These are phyloP conservation scores for Chrysosporium keratinophilum DNA, from an alignment of 2,329 filamentous ascomycete species.

Conservation along the genomic window DNA sequence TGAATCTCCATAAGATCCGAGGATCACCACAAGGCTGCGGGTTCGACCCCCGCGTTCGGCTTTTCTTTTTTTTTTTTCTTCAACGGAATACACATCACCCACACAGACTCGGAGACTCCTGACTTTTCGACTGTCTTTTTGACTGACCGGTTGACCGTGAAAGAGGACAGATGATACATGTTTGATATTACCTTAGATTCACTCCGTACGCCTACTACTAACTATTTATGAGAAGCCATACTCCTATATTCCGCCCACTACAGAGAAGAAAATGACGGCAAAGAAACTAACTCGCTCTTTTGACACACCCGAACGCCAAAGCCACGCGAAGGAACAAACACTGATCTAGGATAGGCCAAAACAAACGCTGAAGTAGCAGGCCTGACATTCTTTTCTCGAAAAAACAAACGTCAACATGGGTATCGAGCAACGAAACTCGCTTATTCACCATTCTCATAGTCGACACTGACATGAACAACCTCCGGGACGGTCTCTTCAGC, in stretches of 20 bases:
- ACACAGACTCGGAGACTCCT: too few relatives aligned
- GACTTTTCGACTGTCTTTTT: too few relatives aligned
- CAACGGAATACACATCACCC: too few relatives aligned
- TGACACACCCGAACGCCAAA: neutral
- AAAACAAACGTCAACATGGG: neutral
- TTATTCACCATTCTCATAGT: conserved; percentile 1
- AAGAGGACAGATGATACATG: too few relatives aligned
- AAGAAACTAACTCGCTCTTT: neutral
- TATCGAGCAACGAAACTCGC: neutral
- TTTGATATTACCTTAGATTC: too few relatives aligned
- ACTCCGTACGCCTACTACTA: neutral
- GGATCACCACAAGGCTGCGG: conserved; percentile 30
- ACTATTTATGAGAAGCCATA: neutral
- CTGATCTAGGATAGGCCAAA: neutral
- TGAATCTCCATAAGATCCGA: neutral
- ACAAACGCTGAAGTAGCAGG: too few relatives aligned
- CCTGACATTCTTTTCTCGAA: too few relatives aligned
- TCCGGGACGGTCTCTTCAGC: conserved; percentile 1
- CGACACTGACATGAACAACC: conserved; percentile 14
- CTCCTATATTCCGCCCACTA: neutral
- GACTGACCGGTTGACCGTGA: too few relatives aligned
- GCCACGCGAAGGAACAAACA: neutral
- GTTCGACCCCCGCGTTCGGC: conserved; percentile 36
- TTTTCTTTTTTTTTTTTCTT: conserved; percentile 14
- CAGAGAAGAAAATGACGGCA: neutral